Base-by-base conservation (phyloP, 371 early-diverging fungal genomes). In the Mitosporidium daphniae region DNA sequence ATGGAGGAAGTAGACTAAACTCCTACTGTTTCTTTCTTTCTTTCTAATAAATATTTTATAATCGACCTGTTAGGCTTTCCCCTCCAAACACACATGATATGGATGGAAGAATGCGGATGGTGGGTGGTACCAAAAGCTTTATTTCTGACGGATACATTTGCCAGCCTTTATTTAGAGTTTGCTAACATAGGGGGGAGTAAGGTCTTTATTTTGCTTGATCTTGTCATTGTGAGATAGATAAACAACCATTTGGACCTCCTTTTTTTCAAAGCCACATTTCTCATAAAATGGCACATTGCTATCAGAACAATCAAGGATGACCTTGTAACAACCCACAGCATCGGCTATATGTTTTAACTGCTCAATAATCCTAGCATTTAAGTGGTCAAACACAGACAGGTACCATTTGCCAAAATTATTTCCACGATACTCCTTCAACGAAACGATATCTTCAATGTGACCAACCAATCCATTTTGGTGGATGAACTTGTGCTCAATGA, bases 1-100 rank as follows among this genome's bases (percentile, higher is more conserved):
- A 89, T 82, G 82, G 89, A 84, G 51, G 78, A 84, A 53, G 73
- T 74, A 32, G 77, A 74, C 45, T 78, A 73, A 59, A 10, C n/a
- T n/a, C n/a, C n/a, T n/a, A n/a, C n/a, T n/a, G n/a, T n/a, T n/a
- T n/a, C n/a, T n/a, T n/a, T n/a, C n/a, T n/a, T n/a, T n/a, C n/a
- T n/a, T n/a, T n/a, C n/a, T n/a, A n/a, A n/a, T n/a, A n/a, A n/a
- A n/a, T n/a, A n/a, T n/a, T n/a, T n/a, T n/a, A n/a, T n/a, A n/a
- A n/a, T n/a, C n/a, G n/a, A n/a, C n/a, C n/a, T n/a, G n/a, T n/a
- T n/a, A n/a, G n/a, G n/a, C n/a, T n/a, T n/a, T n/a, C n/a, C n/a
- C n/a, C n/a, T n/a, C n/a, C n/a, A n/a, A n/a, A n/a, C n/a, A n/a
- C n/a, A n/a, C n/a, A n/a, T n/a, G n/a, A n/a, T n/a, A n/a, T n/a